Conservation (phyloP, 768 basidiomycete genomes). For the Suillus variegatus region DNA sequence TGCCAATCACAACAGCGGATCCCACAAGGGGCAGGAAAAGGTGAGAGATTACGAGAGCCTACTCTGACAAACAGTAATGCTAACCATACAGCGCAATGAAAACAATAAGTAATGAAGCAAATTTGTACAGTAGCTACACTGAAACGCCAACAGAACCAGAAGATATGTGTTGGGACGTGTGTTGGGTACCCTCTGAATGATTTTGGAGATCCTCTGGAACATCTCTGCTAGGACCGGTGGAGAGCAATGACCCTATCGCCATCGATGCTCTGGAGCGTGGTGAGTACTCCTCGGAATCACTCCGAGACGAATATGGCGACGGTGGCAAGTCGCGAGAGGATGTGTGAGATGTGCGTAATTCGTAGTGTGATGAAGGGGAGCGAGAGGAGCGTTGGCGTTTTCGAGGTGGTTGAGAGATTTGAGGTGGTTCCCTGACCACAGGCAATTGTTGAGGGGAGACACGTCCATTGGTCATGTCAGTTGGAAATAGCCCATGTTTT, state of each 20-base stretch:
- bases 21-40: slow-evolving; percentile 5
- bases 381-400: slow-evolving; percentile 67
- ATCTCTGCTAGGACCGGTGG: slow-evolving; percentile 40
- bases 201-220: slow-evolving; percentile 28
- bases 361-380: slow-evolving; percentile 50
- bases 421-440: slow-evolving; percentile 29
- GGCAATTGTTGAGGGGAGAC: slow-evolving; percentile 15
- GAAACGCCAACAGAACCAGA: slow-evolving; percentile 1
- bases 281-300: slow-evolving; percentile 68
- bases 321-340: slow-evolving; percentile 59
- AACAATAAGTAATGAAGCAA: slow-evolving; percentile 13
- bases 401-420: slow-evolving; percentile 44
- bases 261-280: slow-evolving; percentile 73
- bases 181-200: slow-evolving; percentile 18
- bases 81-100: slow-evolving; percentile 7
- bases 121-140: slow-evolving; percentile 16
- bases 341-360: slow-evolving; percentile 32
- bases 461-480: slow-evolving; percentile 20
- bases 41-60: slow-evolving; percentile 9
- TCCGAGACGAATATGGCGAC: slow-evolving; percentile 72
- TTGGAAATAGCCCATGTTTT: slow-evolving; percentile 22
- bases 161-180: slow-evolving; percentile 5
- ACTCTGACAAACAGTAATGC: slow-evolving; percentile 8
- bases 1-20: neutral
- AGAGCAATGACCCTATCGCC: slow-evolving; percentile 77